Conservation (phyloP, 805 yeast genomes). For the Metschnikowia picachoensis region DNA sequence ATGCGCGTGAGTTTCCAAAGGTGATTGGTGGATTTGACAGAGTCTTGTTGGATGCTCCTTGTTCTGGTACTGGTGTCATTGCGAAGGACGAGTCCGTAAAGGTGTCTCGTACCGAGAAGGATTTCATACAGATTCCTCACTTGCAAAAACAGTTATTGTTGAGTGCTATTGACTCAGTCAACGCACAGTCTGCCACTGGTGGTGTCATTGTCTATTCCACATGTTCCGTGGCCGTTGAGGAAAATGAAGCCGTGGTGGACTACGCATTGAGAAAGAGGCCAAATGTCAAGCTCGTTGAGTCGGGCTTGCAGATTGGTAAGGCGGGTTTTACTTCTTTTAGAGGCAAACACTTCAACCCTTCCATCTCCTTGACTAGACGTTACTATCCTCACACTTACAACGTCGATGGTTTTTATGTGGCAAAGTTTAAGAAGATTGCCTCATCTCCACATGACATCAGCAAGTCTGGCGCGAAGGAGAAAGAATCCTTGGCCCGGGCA, state of each 20-base stretch:
- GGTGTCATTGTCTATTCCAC: conserved; percentile 96
- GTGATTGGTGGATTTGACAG: conserved; percentile 98
- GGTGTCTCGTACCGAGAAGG: conserved; percentile 90
- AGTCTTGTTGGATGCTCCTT: conserved; percentile 94
- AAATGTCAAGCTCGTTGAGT: conserved; percentile 88
- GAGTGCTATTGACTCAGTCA: conserved; percentile 96
- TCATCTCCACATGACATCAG: conserved; percentile 81
- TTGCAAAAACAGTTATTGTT: conserved; percentile 89
- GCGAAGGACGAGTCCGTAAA: conserved; percentile 96
- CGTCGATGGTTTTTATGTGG: conserved; percentile 97
- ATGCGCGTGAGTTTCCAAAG: conserved; percentile 97
- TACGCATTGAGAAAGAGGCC: conserved; percentile 95
- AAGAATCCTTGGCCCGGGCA: conserved; percentile 74
- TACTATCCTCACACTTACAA: conserved; percentile 98
- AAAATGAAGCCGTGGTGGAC: conserved; percentile 97
- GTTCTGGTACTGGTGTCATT: conserved; percentile 99
- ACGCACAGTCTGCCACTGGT: conserved; percentile 86
- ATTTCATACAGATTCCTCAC: conserved; percentile 94
- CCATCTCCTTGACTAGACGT: conserved; percentile 79
- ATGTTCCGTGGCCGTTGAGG: conserved; percentile 97
- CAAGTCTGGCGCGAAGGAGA: conserved; percentile 84
- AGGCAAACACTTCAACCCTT: conserved; percentile 85
- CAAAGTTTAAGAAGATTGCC: conserved; percentile 89
- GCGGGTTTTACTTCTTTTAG: conserved; percentile 92
- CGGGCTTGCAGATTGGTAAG: conserved; percentile 90